Base-by-base conservation (phyloP, 2,329 filamentous ascomycete species). In the Fusarium mundagurra region DNA sequence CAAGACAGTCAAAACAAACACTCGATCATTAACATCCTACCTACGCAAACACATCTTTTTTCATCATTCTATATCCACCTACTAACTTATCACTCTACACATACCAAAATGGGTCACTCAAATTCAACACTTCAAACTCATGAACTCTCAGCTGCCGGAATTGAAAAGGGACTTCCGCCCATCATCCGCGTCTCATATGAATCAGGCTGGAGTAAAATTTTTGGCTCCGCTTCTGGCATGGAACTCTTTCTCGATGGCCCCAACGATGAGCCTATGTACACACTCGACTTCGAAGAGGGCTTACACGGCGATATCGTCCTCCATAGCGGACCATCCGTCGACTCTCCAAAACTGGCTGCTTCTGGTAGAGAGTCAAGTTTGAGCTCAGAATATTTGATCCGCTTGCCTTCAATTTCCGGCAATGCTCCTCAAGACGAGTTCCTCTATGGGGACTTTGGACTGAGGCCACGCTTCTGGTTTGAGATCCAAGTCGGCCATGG, bases 401-500 rank as follows among this genome's bases (percentile, higher is more conserved):
- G 48, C 1, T 45, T 78, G 11, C 76, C 76, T 11, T 45, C 61
- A 5, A 48, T 60, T 16, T 41, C 55, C 13, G 59, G 47, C 7
- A 34, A 44, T 11, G 57, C 31, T 8, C 47, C 54, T 10, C 53
- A 61, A 11, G 43, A 61, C 13, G 71, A 78, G 54, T 71, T 76
- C 4, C 24, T 78, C 27, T 69, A 75, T 18, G 63, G 66, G 24
- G 31, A 59, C 4, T 29, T 20, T 9, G 64, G 63, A 4, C 66
- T 61, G 16, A 73, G 55, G 39, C 69, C 73, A 6, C 51, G 41
- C 1, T 78, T 74, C 51, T 78, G 69, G 71, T 78, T 78, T n/a
- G 75, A 39, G 3, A 72, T 72, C 16, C 44, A 62, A 20, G 73
- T 77, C 18, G 73, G 75, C 8, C 33, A 73, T 22, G 75, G 71